phyloP scores from a whole-genome alignment of 2,329 filamentous ascomycete genomes.

The Monilinia laxa region DNA sequence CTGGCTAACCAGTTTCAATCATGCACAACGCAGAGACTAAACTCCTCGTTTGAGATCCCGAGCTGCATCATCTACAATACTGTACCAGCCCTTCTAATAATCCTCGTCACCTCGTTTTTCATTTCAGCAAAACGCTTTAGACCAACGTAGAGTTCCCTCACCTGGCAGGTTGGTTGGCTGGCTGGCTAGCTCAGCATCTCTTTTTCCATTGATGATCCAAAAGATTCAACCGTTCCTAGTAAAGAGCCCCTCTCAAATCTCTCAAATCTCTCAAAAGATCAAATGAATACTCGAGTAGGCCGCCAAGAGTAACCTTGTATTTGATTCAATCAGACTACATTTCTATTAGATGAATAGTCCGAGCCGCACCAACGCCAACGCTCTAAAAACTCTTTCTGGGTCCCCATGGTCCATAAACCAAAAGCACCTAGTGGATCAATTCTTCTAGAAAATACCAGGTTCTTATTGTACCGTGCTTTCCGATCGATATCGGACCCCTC shows the following conservation, averaged over 20 bases:
- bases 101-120: background rate
- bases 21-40: background rate
- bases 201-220: too few species aligned
- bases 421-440: constrained; percentile 11
- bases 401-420: too few species aligned
- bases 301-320: constrained; percentile 9
- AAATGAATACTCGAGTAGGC: background rate
- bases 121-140: background rate
- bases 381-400: constrained; percentile 2
- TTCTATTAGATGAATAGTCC: constrained; percentile 10
- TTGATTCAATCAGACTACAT: constrained; percentile 18
- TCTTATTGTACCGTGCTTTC: constrained; percentile 17
- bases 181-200: too few species aligned
- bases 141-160: background rate
- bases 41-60: constrained; percentile 1
- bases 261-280: too few species aligned
- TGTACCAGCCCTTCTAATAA: constrained; percentile 7
- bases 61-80: constrained; percentile 8
- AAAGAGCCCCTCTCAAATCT: background rate
- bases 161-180: too few species aligned
- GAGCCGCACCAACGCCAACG: constrained; percentile 23
- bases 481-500: constrained; percentile 17
- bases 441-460: constrained; percentile 13
- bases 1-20: constrained; percentile 9
- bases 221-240: too few species aligned